Evolutionary conservation across 176 grass and related monocot genomes (phyloP), one percentile per base, ranked within the genome.

Genomic region (Avena insularis): DNA sequence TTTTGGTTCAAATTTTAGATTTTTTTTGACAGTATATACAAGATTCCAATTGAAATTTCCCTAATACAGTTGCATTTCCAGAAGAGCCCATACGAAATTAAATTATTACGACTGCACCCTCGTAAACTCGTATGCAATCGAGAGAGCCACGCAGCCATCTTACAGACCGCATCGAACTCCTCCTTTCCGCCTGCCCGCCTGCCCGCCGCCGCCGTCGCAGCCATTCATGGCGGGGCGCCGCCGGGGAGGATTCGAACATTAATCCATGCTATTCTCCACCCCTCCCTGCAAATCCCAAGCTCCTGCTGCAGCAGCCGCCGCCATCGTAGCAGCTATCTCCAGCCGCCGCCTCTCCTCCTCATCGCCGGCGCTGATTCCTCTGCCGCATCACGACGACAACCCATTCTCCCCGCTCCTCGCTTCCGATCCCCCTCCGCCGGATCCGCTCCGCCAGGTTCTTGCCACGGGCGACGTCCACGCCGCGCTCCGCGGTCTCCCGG

Each of bases 151-250:
- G 80, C 29, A 15, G 48, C 47, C 65, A 69, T 82, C 46, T 70
- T 66, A 4, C 83, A 23, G 75, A 66, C 83, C 73, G 83, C 83
- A 84, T 76, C 83, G 83, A 84, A 36, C 71, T 50, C 25, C 43
- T 51, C 82, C 70, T 43, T 45, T 23, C 46, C 57, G 58, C 79
- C 13, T 29, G 63, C 79, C 48, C 54, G 36, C 35, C 65, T 6
- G 40, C 40, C 40, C 40, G 40, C 67, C 71, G 88, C 72, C 79
- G 79, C 79, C 66, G 65, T 67, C 69, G 69, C 60, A 43, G 78
- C 82, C 81, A 59, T 88, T 84, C 85, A 91, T 91, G 85, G 81
- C 89, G 77, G 75, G 85, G 82, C 81, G 82, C 56, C 69, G 76
- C 76, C 68, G 81, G 85, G 29, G 77, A 68, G 68, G 50, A 76